phyloP scores from a whole-genome alignment of 352 stramenopile genomes.

The Pythium folliculosum region DNA sequence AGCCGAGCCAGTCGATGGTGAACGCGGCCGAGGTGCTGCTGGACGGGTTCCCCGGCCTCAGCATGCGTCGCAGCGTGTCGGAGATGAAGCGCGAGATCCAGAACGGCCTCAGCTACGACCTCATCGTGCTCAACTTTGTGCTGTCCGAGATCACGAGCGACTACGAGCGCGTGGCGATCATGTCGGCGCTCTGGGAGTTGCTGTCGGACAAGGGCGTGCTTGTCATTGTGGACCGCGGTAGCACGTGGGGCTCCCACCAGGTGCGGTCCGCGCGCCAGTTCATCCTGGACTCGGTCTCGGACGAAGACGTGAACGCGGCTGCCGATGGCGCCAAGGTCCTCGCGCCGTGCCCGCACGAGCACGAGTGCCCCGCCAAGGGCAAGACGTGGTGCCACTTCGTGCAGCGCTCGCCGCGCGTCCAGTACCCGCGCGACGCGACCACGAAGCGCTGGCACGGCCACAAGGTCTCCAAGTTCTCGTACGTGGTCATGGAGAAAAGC shows the following conservation, averaged over 20 bases:
- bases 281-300: conserved; percentile 69
- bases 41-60: conserved; percentile 74
- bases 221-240: conserved; percentile 79
- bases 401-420: conserved; percentile 73
- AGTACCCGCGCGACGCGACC: conserved; percentile 69
- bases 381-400: conserved; percentile 89
- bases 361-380: conserved; percentile 69
- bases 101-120: conserved; percentile 70
- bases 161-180: conserved; percentile 76
- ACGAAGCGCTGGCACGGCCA: conserved; percentile 84
- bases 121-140: conserved; percentile 76
- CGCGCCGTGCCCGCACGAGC: conserved; percentile 75
- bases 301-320: conserved; percentile 28
- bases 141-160: conserved; percentile 84
- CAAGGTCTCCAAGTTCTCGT: conserved; percentile 87
- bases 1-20: conserved; percentile 87
- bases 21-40: conserved; percentile 74
- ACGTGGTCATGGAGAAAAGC: conserved; percentile 81
- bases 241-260: conserved; percentile 80
- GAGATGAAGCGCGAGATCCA: conserved; percentile 82
- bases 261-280: conserved; percentile 87
- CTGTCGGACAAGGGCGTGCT: conserved; percentile 72
- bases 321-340: conserved; percentile 46
- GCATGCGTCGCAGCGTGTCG: conserved; percentile 63
- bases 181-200: conserved; percentile 80